Evolutionary conservation across 2,329 filamentous ascomycete genomes (phyloP), one percentile per base, ranked within the genome.

Genomic region (Colletotrichum siamense): DNA sequence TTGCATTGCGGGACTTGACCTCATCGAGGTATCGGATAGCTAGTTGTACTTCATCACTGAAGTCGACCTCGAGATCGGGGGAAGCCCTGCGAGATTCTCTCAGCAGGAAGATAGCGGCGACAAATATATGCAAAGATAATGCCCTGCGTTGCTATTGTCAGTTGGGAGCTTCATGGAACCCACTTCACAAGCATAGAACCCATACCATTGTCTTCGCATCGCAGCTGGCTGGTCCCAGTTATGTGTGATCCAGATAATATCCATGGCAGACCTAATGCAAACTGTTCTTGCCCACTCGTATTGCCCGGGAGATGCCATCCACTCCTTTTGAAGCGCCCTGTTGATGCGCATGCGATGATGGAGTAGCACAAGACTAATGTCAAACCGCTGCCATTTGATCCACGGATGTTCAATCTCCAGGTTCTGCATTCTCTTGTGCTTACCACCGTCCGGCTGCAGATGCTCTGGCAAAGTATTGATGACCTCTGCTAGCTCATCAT

Each of bases 321-420:
- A 77, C 13, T 69, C 5, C 4, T 63, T 44, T 16, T 70, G 63
- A 5, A 77, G 59, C 8, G 73, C 57, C 9, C 73, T 70, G 12
- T 77, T 76, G 26, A 77, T 77, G 5, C 69, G 69, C 18, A 77
- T 65, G 6, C 73, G 68, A 22, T 77, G 76, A 30, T 77, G 69
- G 3, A 77, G 69, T 8, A 77, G 49, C 6, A 73, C 73, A 4
- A 77, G 69, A 24, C 74, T 77, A 16, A 77, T 77, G 26, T 77
- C 73, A 30, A 77, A 77, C 1, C 76, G 69, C 49, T 76, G 73
- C 73, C 73, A 76, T n/a, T 73, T 76, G 26, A 77, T 64, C 73
- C 73, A 77, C 6, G 76, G 76, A 9, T 75, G 65, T 3, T 9
- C 65, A 5, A 55, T 9, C 8, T 73, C 71, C 1, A 73, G 30